Conservation (phyloP, 805 yeast genomes). For the Candida hispaniensis region DNA sequence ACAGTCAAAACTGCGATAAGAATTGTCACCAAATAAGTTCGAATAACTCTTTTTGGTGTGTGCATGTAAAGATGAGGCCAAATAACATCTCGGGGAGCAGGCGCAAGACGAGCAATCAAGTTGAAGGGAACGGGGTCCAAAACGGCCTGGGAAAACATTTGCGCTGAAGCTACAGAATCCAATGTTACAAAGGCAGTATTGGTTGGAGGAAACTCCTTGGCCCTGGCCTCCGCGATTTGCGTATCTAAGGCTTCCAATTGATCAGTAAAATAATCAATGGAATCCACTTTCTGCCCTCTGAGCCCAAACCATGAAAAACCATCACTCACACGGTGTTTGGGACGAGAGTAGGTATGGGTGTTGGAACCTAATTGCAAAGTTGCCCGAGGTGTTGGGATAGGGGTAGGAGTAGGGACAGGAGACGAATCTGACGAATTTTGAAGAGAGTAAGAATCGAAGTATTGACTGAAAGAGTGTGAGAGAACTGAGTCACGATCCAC, state of each 20-base stretch:
- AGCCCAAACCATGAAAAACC: conserved; percentile 37
- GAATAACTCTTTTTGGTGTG: conserved; percentile 54
- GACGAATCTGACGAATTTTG: conserved; percentile 1
- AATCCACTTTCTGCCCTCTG: conserved; percentile 64
- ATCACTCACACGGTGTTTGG: conserved; percentile 46
- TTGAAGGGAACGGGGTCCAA: conserved; percentile 81
- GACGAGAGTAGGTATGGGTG: conserved; percentile 39
- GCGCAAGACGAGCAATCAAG: conserved; percentile 74
- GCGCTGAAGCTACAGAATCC: conserved; percentile 93
- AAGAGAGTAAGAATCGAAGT: too few species aligned
- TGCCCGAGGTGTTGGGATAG: conserved; percentile 7
- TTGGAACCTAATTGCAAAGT: conserved; percentile 19
- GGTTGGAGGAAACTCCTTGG: conserved; percentile 63
- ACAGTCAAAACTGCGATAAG: conserved; percentile 60
- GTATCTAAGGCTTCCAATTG: conserved; percentile 59
- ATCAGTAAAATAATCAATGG: conserved; percentile 65
- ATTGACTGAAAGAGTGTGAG: neutral
- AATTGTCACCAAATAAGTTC: conserved; percentile 53
- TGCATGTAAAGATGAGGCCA: conserved; percentile 87
- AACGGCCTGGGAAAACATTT: conserved; percentile 92
- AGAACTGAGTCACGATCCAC: conserved; percentile 9
- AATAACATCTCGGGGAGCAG: conserved; percentile 90
- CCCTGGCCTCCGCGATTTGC: conserved; percentile 55
- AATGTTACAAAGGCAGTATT: conserved; percentile 90
- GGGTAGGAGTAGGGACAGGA: conserved; percentile 1